A percentile compares a stretch with the other conserved stretches of the same genome.
phyloP scores from a whole-genome alignment of 306 rosid genomes.

The Ammopiptanthus mongolicus region DNA sequence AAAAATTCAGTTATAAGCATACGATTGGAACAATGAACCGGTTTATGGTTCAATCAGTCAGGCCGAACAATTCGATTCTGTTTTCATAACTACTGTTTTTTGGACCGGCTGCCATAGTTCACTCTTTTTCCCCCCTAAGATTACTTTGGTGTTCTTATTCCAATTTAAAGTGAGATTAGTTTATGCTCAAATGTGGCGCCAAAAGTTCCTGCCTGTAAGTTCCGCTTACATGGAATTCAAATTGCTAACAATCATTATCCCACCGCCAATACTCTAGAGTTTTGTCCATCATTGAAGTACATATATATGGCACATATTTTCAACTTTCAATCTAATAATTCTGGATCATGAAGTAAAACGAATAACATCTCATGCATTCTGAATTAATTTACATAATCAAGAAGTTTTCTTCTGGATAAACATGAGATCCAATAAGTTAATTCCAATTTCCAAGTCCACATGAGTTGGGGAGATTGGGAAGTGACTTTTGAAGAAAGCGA shows the following conservation, averaged over 20 bases:
- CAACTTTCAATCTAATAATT: neutral
- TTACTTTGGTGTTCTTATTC: no score
- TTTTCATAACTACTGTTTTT: no score
- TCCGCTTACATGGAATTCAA: neutral
- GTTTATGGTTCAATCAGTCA: no score
- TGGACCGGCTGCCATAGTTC: no score
- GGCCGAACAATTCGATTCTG: no score
- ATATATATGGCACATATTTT: neutral
- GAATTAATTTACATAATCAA: neutral
- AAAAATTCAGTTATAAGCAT: no score
- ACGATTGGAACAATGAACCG: no score
- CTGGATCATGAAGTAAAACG: neutral
- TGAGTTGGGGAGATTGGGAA: neutral
- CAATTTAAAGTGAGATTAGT: no score
- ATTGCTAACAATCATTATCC: neutral
- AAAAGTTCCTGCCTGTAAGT: no score
- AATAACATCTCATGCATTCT: neutral
- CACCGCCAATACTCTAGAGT: neutral
- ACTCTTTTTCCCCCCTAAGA: no score
- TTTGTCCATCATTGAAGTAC: neutral
- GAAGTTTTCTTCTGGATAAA: neutral
- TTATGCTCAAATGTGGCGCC: no score
- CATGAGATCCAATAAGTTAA: neutral
- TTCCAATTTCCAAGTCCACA: neutral
- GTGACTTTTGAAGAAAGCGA: neutral